These are phyloP conservation scores for Cryptococcus maquisensis DNA, from an alignment of 1,284 basidiomycete genomes.

Conservation along the genomic window DNA sequence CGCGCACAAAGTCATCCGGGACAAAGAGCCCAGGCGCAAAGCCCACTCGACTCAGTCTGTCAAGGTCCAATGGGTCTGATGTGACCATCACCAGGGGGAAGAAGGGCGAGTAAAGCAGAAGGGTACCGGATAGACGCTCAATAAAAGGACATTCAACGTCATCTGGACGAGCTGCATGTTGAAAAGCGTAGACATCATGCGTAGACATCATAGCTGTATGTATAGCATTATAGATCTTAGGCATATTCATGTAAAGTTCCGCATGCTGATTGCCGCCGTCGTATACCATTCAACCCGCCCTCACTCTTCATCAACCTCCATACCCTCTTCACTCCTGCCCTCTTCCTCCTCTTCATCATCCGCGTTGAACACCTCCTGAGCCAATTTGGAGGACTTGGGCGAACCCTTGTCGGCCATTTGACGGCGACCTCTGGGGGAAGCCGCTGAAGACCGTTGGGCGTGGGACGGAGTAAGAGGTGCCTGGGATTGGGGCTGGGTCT, in stretches of 20 bases:
- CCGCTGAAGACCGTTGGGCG: constrained; percentile 1
- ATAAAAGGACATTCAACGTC: no score
- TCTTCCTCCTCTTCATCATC: constrained; percentile 21
- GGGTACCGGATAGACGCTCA: no score
- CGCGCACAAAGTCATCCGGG: not conserved
- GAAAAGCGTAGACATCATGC: not conserved
- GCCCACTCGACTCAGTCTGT: not conserved
- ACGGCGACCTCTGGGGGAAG: constrained; percentile 19
- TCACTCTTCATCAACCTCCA: constrained; percentile 10
- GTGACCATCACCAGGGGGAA: not conserved
- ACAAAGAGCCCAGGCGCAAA: not conserved
- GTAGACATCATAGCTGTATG: not conserved
- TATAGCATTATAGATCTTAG: not conserved
- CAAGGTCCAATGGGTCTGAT: not conserved
- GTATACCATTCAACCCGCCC: constrained; percentile 39
- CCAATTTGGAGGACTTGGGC: constrained; percentile 32
- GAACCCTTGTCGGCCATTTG: constrained; percentile 21
- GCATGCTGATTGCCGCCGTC: constrained; percentile 1
- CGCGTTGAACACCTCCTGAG: constrained; percentile 35
- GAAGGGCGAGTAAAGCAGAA: not conserved
- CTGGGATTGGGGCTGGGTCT: constrained; percentile 1
- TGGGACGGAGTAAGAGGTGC: constrained; percentile 1
- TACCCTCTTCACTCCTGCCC: constrained; percentile 18
- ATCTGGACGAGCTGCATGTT: not conserved
- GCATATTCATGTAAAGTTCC: not conserved